phyloP scores from a whole-genome alignment of 345 rosid genomes.

The Psidium friedrichsthalianum region DNA sequence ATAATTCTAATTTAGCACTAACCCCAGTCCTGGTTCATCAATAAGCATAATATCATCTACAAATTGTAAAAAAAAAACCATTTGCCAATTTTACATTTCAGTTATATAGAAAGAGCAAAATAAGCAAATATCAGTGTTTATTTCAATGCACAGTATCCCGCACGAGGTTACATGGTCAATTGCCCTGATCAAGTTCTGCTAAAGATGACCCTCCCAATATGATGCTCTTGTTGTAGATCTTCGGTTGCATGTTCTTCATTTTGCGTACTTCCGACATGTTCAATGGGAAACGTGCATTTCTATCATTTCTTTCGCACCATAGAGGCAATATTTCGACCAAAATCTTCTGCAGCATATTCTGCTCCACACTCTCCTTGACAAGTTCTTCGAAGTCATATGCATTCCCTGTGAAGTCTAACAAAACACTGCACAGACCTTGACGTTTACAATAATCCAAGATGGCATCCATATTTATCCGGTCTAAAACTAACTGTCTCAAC shows the following conservation, averaged over 20 bases:
- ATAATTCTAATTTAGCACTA: too few relatives aligned
- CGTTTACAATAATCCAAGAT: conserved; percentile 49
- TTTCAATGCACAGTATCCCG: neutral
- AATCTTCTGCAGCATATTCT: conserved; percentile 46
- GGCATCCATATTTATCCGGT: conserved; percentile 30
- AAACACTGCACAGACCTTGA: conserved; percentile 48
- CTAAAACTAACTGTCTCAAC: conserved; percentile 43
- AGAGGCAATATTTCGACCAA: conserved; percentile 56
- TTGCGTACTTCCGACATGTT: conserved; percentile 21
- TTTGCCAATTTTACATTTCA: neutral
- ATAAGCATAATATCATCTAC: too few relatives aligned
- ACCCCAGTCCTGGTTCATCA: too few relatives aligned
- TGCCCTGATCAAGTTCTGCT: neutral
- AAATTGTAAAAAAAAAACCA: too few relatives aligned
- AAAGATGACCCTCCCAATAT: conserved; percentile 54
- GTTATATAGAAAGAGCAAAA: neutral
- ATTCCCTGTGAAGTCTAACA: conserved; percentile 60
- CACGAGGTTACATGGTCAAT: neutral
- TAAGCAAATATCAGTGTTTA: neutral
- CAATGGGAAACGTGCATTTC: conserved; percentile 1
- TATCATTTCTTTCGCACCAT: conserved; percentile 27
- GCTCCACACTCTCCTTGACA: conserved; percentile 36
- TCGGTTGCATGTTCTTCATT: conserved; percentile 36
- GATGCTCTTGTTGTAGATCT: conserved; percentile 23
- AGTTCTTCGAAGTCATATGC: conserved; percentile 38